A percentile compares a stretch with the other conserved stretches of the same genome.
Conservation (phyloP, 306 rosid species). For the Prunus mume region DNA sequence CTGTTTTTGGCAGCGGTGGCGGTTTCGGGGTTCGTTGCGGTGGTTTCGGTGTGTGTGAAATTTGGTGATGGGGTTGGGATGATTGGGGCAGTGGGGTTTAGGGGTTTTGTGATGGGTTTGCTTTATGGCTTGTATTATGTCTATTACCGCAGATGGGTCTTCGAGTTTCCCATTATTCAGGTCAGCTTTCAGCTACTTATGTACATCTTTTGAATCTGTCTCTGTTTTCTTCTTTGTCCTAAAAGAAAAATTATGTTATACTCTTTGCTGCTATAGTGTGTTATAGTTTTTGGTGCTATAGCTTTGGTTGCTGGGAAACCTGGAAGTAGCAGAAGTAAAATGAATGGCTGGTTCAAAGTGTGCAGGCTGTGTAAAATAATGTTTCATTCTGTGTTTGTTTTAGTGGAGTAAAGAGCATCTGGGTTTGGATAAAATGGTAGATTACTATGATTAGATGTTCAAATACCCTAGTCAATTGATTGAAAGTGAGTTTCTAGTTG, state of each 20-base stretch:
- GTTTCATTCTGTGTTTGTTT: background rate
- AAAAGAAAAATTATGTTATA: background rate
- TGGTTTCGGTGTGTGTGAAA: constrained; percentile 43
- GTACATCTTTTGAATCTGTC: background rate
- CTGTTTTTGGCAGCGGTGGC: constrained; percentile 41
- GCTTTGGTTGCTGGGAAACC: constrained; percentile 7
- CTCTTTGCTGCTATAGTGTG: background rate
- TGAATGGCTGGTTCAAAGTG: background rate
- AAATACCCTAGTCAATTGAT: background rate
- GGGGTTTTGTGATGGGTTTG: constrained; percentile 59
- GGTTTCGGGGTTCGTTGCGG: constrained; percentile 38
- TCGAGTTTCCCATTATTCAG: constrained; percentile 91
- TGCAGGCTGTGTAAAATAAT: background rate
- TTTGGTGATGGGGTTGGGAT: constrained; percentile 35
- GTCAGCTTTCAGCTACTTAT: constrained; percentile 27
- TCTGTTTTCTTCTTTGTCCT: background rate
- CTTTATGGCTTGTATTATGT: constrained; percentile 65
- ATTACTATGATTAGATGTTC: background rate
- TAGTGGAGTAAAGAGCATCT: background rate
- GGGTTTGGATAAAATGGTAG: background rate
- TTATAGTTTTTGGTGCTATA: background rate
- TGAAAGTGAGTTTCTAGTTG: background rate
- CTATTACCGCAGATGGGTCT: constrained; percentile 69
- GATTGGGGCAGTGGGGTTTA: constrained; percentile 45
- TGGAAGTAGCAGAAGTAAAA: background rate